Evolutionary conservation across 371 early-diverging fungal genomes (phyloP).

Genomic region (Coemansia sp.): DNA sequence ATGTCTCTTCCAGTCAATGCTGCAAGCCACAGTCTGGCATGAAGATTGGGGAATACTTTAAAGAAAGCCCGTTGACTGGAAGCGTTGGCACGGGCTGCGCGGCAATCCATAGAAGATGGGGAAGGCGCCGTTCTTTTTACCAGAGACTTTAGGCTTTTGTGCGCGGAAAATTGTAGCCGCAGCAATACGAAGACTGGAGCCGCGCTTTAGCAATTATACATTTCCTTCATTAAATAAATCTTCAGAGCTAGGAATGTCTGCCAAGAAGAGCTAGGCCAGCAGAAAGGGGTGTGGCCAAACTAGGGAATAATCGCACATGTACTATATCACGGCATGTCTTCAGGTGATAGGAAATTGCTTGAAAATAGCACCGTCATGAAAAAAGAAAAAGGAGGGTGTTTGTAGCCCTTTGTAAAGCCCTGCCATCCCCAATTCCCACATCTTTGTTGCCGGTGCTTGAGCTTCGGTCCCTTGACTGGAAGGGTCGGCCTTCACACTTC

Average conservation of each 20-base stretch:
- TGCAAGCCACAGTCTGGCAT: background rate
- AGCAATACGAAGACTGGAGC: background rate
- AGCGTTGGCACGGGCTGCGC: background rate
- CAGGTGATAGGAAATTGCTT: background rate
- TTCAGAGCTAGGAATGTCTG: background rate
- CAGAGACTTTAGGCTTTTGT: background rate
- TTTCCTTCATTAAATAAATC: background rate
- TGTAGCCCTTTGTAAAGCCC: conserved; percentile 1
- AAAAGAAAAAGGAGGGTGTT: background rate
- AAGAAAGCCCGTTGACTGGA: background rate
- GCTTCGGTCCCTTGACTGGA: conserved; percentile 3
- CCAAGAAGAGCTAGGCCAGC: background rate
- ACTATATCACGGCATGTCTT: background rate
- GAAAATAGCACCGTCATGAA: background rate
- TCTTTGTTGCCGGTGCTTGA: background rate
- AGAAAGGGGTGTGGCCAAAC: background rate
- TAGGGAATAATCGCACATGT: background rate
- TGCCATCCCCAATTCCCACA: conserved; percentile 3
- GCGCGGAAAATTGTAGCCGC: background rate
- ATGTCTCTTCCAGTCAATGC: too few relatives aligned
- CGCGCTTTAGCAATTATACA: background rate
- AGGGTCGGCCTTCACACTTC: background rate
- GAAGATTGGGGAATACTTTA: background rate
- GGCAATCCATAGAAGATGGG: background rate
- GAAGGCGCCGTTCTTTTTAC: background rate